Base-by-base conservation (phyloP, 1,284 basidiomycete genomes). In the Cutaneotrichosporon sp. region DNA sequence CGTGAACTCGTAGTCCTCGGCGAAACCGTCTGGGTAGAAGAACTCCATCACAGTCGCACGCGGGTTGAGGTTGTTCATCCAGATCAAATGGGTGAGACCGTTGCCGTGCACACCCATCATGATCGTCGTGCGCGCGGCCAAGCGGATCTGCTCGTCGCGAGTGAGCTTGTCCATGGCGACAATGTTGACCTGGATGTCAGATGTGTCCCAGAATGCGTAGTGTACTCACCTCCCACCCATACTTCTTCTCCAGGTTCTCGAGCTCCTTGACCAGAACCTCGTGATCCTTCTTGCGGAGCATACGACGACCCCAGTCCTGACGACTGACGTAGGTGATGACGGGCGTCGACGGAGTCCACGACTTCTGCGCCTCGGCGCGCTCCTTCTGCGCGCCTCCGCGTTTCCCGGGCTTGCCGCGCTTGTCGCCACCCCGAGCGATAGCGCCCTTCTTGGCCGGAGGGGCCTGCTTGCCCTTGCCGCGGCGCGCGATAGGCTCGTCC, bases 271-370 rank as follows among this genome's bases (percentile, higher is more conserved):
- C 81, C 45, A 82, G 67, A 42, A 63, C 69, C n/a, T 79, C 75
- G 63, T 82, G 80, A 54, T 79, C 79, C 49, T 76, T 66, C 59
- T 75, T 70, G 49, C 60, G 67, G 55, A 82, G 68, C 81, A 81
- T 81, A 27, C 92, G 83, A 20, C 91, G 81, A n/a, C 87, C 89
- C 91, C 91, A 93, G 11, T 84, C 86, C 73, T 95, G 92, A 14
- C 92, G 83, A 13, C 88, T 90, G 65, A 95, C 85, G 72, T 94
- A 93, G 11, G 91, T 93, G 78, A 94, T 91, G 33, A 93, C 92
- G 20, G 79, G 83, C 62, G 34, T 50, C 1, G 47, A 50, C 3
- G 47, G 47, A 27, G 47, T 29, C 4, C 18, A 31, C 14, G 47
- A 9, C 25, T 50, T 50, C 1, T 9, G 9, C 4, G 46, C 9